Evolutionary conservation across 495 filamentous ascomycete species (phyloP), one percentile per base, ranked within the genome.

Genomic region (Penicillium bialowiezense): DNA sequence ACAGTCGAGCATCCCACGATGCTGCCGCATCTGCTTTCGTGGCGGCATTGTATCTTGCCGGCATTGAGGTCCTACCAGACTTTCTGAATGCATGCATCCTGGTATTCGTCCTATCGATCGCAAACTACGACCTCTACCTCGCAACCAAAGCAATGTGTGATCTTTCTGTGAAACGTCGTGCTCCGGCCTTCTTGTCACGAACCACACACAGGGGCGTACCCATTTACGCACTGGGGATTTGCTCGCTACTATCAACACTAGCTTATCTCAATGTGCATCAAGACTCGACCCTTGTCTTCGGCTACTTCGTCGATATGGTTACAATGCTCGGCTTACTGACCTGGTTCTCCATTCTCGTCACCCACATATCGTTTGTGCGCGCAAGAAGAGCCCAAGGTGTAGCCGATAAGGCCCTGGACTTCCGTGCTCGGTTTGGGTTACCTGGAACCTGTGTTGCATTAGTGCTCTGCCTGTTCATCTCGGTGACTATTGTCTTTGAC

Each of bases 311-410:
- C 44, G 88, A 90, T 55, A 71, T 91, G 36, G 83, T 83, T 20
- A 88, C 87, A 7, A 86, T 90, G 64, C 86, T 89, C 51, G 86
- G 87, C 20, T 71, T 90, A 8, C 43, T 78, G 14, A 68, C 69
- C 3, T 78, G 89, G 88, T 82, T 90, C 36, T 89, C 86, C 0
- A 87, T 93, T 44, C 78, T 93, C 2, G 71, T 90, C 33, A 83
- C 85, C 5, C 89, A 95, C 65, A 83, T 95, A 48, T 82, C 69
- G 56, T 95, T 93, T 59, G 75, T 88, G 23, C 75, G 76, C 3
- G 89, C 83, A 2, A 83, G 88, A 44, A 77, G 71, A 52, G 86
- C 79, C 1, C 88, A 91, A 66, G 75, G 75, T 32, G 69, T 92
- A n/a, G 66, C 76, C 0, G 70, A 88, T 54, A 65, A 72, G 1